Percentiles rank a stretch among this genome's conserved stretches.
Evolutionary conservation across 1,284 basidiomycete genomes (phyloP).

Genomic region (Malassezia vespertilionis): DNA sequence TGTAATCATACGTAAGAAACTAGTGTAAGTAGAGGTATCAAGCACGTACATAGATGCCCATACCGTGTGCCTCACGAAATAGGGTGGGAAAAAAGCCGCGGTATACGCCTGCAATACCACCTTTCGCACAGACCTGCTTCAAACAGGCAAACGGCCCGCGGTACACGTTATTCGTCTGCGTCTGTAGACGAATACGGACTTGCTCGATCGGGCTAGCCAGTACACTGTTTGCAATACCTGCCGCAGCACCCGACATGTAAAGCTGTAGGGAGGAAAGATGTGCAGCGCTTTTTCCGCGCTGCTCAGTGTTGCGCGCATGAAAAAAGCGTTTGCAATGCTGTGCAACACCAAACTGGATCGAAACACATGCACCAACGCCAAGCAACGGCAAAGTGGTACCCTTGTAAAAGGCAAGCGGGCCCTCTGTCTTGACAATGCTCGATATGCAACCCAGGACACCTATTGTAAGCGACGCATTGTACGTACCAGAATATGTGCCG

Average conservation of each 20-base stretch:
- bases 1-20: slow-evolving; percentile 84
- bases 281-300: slow-evolving; percentile 7
- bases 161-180: slow-evolving; percentile 35
- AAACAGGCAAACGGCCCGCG: slow-evolving; percentile 48
- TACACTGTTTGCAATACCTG: slow-evolving; percentile 79
- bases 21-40: slow-evolving; percentile 42
- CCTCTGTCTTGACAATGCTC: slow-evolving; percentile 78
- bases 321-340: slow-evolving; percentile 83
- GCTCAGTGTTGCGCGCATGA: slow-evolving; percentile 42
- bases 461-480: slow-evolving; percentile 16
- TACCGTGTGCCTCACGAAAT: slow-evolving; percentile 59
- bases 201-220: slow-evolving; percentile 94
- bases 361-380: slow-evolving; percentile 88
- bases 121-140: slow-evolving; percentile 10
- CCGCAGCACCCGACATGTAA: slow-evolving; percentile 65
- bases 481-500: slow-evolving; percentile 59
- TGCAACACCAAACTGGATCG: slow-evolving; percentile 87
- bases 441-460: slow-evolving; percentile 80
- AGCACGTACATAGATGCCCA: slow-evolving; percentile 30
- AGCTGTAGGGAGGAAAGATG: slow-evolving; percentile 59
- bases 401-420: slow-evolving; percentile 91
- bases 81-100: slow-evolving; percentile 87
- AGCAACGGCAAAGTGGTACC: slow-evolving; percentile 84
- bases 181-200: slow-evolving; percentile 71
- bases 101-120: slow-evolving; percentile 71